Evolutionary conservation across 257 asterid species (phyloP).

Genomic region (Solanum sparsipilum): DNA sequence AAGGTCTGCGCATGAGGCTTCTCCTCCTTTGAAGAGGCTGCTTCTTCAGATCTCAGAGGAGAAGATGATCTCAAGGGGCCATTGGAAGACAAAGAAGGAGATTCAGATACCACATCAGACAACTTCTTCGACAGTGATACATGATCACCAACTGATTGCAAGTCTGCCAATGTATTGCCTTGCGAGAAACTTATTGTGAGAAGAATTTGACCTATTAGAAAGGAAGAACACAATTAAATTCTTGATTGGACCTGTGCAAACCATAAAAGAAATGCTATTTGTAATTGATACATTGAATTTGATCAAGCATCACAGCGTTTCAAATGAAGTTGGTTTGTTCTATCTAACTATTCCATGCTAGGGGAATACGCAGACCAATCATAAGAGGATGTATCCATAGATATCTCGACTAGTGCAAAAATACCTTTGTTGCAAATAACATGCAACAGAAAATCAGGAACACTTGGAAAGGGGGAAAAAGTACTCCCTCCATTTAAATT

Average conservation of each 20-base stretch:
- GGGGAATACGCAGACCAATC: neutral
- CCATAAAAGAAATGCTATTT: neutral
- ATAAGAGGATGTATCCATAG: neutral
- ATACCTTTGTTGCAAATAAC: neutral
- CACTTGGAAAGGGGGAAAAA: neutral
- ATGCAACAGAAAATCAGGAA: neutral
- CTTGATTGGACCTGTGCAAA: neutral
- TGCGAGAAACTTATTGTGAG: constrained; percentile 69
- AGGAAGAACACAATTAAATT: neutral
- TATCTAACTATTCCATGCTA: neutral
- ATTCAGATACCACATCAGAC: constrained; percentile 26
- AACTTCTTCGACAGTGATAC: constrained; percentile 26
- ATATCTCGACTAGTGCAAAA: neutral
- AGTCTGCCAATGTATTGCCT: constrained; percentile 39
- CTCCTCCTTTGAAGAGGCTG: constrained; percentile 45
- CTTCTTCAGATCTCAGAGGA: constrained; percentile 55
- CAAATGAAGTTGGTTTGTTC: neutral
- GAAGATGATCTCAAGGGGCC: constrained; percentile 38
- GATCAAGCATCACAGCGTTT: neutral
- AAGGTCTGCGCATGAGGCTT: constrained; percentile 43
- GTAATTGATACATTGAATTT: neutral
- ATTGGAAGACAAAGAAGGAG: constrained; percentile 39
- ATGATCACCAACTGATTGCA: constrained; percentile 32
- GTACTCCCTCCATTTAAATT: neutral
- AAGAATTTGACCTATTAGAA: constrained; percentile 70